These are phyloP conservation scores for Dionaea muscipula DNA, from an alignment of 179 eudicot genomes.

Conservation along the genomic window DNA sequence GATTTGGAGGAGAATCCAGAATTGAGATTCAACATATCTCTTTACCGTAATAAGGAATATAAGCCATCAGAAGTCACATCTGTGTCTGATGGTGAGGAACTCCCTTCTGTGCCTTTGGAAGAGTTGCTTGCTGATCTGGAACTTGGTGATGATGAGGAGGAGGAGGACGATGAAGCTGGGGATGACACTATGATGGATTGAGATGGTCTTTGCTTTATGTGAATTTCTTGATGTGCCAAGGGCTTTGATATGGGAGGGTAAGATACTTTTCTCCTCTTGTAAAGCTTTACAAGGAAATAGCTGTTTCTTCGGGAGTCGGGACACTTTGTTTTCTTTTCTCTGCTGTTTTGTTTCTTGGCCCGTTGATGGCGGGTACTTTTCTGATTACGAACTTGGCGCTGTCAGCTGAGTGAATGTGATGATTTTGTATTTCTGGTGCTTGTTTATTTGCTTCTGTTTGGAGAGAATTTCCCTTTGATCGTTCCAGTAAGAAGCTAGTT, in stretches of 20 bases:
- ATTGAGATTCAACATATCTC: constrained; percentile 42
- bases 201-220: constrained; percentile 2
- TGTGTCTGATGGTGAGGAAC: constrained; percentile 37
- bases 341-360: too few species aligned
- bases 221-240: too few species aligned
- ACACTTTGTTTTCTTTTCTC: too few species aligned
- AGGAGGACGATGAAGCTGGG: constrained; percentile 7
- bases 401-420: too few species aligned
- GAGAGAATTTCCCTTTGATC: too few species aligned
- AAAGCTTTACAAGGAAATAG: not conserved
- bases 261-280: not conserved
- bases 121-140: constrained; percentile 52
- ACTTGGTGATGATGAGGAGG: constrained; percentile 25
- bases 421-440: too few species aligned
- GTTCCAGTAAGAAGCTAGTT: too few species aligned
- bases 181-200: constrained; percentile 25
- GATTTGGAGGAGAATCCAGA: constrained; percentile 67
- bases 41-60: constrained; percentile 47
- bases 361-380: too few species aligned
- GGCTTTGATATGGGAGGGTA: too few species aligned
- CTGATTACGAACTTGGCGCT: too few species aligned
- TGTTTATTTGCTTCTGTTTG: too few species aligned
- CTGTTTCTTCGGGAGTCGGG: too few species aligned
- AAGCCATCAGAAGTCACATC: constrained; percentile 48
- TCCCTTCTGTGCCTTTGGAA: constrained; percentile 36